Conservation (phyloP, 495 filamentous ascomycete genomes). For the Penicillium cosmopolitanum region DNA sequence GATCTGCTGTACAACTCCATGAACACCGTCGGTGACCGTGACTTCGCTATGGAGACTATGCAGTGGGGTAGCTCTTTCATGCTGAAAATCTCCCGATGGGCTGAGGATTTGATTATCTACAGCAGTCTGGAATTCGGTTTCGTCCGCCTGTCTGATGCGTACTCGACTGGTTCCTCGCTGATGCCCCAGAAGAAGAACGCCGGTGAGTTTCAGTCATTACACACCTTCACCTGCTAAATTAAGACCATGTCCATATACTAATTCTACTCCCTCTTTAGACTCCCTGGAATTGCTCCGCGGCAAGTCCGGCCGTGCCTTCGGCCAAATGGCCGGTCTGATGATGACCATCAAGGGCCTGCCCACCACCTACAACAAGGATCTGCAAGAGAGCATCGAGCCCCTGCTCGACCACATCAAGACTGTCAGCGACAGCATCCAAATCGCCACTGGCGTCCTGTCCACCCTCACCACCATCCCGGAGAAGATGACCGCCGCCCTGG, state of each 20-base stretch:
- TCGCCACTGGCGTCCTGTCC: constrained; percentile 76
- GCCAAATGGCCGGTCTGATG: constrained; percentile 88
- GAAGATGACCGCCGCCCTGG: constrained; percentile 78
- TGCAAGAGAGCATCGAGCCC: constrained; percentile 88
- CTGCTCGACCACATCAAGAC: constrained; percentile 90
- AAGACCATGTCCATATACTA: neutral
- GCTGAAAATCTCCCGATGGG: constrained; percentile 84
- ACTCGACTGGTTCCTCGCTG: constrained; percentile 79
- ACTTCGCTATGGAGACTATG: constrained; percentile 89
- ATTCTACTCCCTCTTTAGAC: constrained; percentile 52
- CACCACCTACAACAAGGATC: constrained; percentile 92
- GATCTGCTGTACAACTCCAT: constrained; percentile 82
- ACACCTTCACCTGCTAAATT: too few species aligned
- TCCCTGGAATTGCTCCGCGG: constrained; percentile 85
- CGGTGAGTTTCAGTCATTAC: constrained; percentile 11
- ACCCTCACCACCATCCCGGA: constrained; percentile 68
- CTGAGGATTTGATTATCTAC: constrained; percentile 92
- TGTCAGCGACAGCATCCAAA: constrained; percentile 80
- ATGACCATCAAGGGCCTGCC: constrained; percentile 86
- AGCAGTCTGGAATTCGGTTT: constrained; percentile 81
- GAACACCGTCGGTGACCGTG: constrained; percentile 80
- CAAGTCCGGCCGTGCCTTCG: constrained; percentile 83
- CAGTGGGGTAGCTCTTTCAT: constrained; percentile 87
- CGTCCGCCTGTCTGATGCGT: constrained; percentile 81
- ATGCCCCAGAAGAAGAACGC: constrained; percentile 89